phyloP scores from a whole-genome alignment of 2,329 filamentous ascomycete genomes.

The Elsinoe ampelina region DNA sequence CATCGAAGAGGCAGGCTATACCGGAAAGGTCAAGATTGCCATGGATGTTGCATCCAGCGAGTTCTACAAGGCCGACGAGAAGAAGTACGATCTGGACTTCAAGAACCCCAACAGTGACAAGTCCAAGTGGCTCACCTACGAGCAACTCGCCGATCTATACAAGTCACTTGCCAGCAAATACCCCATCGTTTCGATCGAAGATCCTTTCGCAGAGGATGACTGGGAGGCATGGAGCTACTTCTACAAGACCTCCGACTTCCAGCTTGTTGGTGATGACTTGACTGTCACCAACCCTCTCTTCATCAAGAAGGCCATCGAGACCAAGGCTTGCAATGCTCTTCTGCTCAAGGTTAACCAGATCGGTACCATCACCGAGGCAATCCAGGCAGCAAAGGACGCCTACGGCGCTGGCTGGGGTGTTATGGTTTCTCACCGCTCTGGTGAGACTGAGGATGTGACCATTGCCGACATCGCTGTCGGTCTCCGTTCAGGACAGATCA shows the following conservation, averaged over 20 bases:
- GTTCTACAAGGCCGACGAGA: constrained; percentile 92
- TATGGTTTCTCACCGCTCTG: constrained; percentile 98
- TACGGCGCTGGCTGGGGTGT: constrained; percentile 94
- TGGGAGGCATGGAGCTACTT: constrained; percentile 99
- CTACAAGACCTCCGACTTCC: constrained; percentile 97
- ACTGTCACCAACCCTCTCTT: constrained; percentile 97
- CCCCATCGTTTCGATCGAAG: constrained; percentile 97
- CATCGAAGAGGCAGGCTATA: constrained; percentile 93
- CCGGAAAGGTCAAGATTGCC: constrained; percentile 91
- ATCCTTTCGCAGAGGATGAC: constrained; percentile 98
- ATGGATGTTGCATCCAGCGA: constrained; percentile 99
- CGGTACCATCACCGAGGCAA: constrained; percentile 95
- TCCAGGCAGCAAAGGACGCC: constrained; percentile 98
- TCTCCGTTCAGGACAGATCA: constrained; percentile 95
- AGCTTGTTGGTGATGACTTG: constrained; percentile 97
- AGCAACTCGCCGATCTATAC: constrained; percentile 91
- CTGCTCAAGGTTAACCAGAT: constrained; percentile 99
- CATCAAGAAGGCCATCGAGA: constrained; percentile 99
- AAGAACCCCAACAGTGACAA: constrained; percentile 98
- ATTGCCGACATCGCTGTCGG: constrained; percentile 97
- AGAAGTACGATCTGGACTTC: constrained; percentile 99
- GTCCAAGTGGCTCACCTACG: constrained; percentile 97
- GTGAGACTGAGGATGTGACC: constrained; percentile 99
- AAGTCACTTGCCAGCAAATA: constrained; percentile 83
- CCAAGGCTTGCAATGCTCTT: constrained; percentile 96